A percentile compares a stretch with the other conserved stretches of the same genome.
These are phyloP conservation scores for Epichloe gansuensis DNA, from an alignment of 2,329 filamentous ascomycete genomes.

Conservation along the genomic window DNA sequence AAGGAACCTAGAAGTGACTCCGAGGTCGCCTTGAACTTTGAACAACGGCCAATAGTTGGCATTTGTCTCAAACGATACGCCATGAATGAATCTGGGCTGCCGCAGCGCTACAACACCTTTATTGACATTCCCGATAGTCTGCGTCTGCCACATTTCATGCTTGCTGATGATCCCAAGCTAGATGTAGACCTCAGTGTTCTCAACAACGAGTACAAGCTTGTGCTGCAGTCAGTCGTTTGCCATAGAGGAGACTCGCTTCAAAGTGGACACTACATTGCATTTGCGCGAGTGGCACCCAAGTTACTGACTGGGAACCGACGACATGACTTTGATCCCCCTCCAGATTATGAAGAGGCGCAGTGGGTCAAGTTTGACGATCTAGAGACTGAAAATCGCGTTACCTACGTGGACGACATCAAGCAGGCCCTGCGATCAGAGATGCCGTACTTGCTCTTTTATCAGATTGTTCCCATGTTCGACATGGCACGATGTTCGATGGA, in stretches of 20 bases:
- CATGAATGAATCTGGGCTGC: conserved; percentile 54
- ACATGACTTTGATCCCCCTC: conserved; percentile 43
- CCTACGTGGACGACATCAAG: conserved; percentile 63
- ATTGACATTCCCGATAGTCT: conserved; percentile 78
- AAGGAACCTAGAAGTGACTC: conserved; percentile 49
- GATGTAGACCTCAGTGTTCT: conserved; percentile 46
- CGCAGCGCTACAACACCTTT: conserved; percentile 62
- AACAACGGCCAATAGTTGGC: conserved; percentile 71
- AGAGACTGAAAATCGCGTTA: conserved; percentile 52
- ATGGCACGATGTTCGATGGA: conserved; percentile 38
- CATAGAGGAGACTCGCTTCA: conserved; percentile 77
- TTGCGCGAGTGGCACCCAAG: conserved; percentile 61
- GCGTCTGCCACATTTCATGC: conserved; percentile 79
- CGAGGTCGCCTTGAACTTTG: conserved; percentile 82
- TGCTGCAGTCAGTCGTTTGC: conserved; percentile 82
- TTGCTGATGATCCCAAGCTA: conserved; percentile 57
- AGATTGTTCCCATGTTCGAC: conserved; percentile 77
- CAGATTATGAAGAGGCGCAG: conserved; percentile 55
- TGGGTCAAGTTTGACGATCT: conserved; percentile 95
- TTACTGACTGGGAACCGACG: conserved; percentile 47
- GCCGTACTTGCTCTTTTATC: conserved; percentile 90
- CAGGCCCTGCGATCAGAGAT: conserved; percentile 71
- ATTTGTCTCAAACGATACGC: conserved; percentile 84
- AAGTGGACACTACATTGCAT: conserved; percentile 82
- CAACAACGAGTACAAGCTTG: conserved; percentile 83